A percentile compares a stretch with the other conserved stretches of the same genome.
Conservation (phyloP, 2,329 filamentous ascomycete genomes). For the Lasiodiplodia gonubiensis region DNA sequence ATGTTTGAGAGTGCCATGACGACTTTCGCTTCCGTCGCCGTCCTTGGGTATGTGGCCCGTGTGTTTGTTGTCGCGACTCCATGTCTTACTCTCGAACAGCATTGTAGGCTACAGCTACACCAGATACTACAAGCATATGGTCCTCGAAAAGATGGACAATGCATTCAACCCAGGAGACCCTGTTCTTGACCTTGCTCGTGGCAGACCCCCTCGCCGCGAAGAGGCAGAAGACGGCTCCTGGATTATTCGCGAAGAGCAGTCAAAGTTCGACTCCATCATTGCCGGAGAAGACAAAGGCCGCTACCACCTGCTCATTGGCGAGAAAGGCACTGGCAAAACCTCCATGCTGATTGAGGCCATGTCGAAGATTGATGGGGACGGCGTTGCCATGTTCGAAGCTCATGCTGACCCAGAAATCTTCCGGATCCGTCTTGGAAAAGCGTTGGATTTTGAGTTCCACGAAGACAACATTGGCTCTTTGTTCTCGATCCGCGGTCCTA, state of each 20-base stretch:
- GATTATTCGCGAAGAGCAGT: constrained; percentile 84
- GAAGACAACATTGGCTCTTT: constrained; percentile 97
- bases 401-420: constrained; percentile 96
- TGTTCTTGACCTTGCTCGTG: constrained; percentile 70
- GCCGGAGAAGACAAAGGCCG: constrained; percentile 74
- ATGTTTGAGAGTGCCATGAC: constrained; percentile 60
- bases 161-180: constrained; percentile 93
- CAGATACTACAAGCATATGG: constrained; percentile 79
- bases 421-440: constrained; percentile 87
- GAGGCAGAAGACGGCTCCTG: constrained; percentile 67
- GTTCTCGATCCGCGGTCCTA: constrained; percentile 90
- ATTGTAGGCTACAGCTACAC: constrained; percentile 55
- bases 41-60: constrained; percentile 47
- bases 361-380: constrained; percentile 87
- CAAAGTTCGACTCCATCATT: constrained; percentile 81
- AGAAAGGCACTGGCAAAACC: constrained; percentile 96
- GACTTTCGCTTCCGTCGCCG: constrained; percentile 57
- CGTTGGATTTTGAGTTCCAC: constrained; percentile 94
- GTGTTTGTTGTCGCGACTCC: not conserved
- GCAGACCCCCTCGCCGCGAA: constrained; percentile 37
- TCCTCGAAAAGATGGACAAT: constrained; percentile 89
- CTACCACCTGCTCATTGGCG: constrained; percentile 90
- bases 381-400: constrained; percentile 93
- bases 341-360: constrained; percentile 97
- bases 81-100: constrained; percentile 14